These are phyloP conservation scores for Trichoderma citrinoviride DNA, from an alignment of 2,329 filamentous ascomycete genomes.

Conservation along the genomic window DNA sequence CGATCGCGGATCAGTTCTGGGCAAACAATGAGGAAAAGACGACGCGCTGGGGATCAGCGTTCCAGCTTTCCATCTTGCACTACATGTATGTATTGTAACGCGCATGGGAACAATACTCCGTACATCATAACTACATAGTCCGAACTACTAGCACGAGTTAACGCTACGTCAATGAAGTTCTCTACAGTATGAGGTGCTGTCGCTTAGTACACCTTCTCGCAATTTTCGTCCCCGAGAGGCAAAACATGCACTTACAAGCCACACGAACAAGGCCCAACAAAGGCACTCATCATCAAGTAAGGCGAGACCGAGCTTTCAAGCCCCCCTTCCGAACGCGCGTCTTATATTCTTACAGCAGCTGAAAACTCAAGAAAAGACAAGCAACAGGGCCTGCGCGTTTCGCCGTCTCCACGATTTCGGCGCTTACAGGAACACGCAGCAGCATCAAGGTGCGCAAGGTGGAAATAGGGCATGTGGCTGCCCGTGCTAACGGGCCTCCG, in stretches of 20 bases:
- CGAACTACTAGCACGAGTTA: too few species aligned
- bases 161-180: too few species aligned
- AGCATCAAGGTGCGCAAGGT: background rate
- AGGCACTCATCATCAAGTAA: background rate
- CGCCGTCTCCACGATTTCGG: slow-evolving; percentile 11
- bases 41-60: background rate
- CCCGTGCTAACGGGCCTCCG: background rate
- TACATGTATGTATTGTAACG: too few species aligned
- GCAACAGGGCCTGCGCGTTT: slow-evolving; percentile 6
- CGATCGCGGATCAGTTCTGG: background rate
- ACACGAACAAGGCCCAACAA: too few species aligned
- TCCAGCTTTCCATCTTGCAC: background rate
- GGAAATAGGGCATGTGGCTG: background rate
- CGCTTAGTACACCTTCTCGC: background rate
- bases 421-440: too few species aligned
- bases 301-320: slow-evolving; percentile 5
- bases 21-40: background rate
- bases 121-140: too few species aligned
- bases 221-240: background rate
- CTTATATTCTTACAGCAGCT: background rate
- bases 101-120: too few species aligned
- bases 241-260: too few species aligned
- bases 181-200: too few species aligned
- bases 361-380: too few species aligned
- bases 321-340: background rate